A percentile compares a stretch with the other conserved stretches of the same genome.
phyloP scores from a whole-genome alignment of 257 asterid genomes.

The Phtheirospermum japonicum region DNA sequence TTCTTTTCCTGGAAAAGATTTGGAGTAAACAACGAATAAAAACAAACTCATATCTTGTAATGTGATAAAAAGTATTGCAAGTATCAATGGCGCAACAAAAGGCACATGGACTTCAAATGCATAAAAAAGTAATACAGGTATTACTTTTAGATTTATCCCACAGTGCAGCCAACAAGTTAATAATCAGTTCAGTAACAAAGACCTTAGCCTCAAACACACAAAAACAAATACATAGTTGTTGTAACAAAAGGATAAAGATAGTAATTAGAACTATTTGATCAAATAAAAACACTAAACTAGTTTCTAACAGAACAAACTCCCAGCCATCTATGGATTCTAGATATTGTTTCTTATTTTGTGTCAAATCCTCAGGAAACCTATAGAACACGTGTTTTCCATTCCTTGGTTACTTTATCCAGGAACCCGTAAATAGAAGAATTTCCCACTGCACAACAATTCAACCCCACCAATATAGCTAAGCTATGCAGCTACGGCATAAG shows the following conservation, averaged over 20 bases:
- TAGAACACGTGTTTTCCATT: no score
- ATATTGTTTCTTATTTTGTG: no score
- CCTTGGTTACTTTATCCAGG: no score
- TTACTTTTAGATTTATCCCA: conserved; percentile 11
- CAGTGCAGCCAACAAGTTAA: conserved; percentile 5
- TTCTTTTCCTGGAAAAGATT: conserved; percentile 65
- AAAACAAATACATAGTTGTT: not conserved
- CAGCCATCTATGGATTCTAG: not conserved
- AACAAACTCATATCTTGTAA: conserved; percentile 13
- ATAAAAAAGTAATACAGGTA: conserved; percentile 12
- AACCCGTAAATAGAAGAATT: no score
- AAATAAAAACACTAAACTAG: not conserved
- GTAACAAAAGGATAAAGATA: not conserved
- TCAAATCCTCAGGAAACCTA: no score
- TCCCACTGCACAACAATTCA: no score
- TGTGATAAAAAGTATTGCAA: conserved; percentile 5
- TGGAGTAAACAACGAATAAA: conserved; percentile 27
- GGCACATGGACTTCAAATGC: conserved; percentile 17
- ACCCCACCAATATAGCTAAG: no score
- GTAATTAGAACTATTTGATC: not conserved
- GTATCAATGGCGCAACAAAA: conserved; percentile 19
- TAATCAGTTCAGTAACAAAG: conserved; percentile 15
- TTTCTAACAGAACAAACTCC: conserved; percentile 6
- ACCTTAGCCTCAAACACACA: conserved; percentile 8
- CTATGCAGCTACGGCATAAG: no score